These are phyloP conservation scores for Penicillium sp. DNA, from an alignment of 2,329 filamentous ascomycete species.

Conservation along the genomic window DNA sequence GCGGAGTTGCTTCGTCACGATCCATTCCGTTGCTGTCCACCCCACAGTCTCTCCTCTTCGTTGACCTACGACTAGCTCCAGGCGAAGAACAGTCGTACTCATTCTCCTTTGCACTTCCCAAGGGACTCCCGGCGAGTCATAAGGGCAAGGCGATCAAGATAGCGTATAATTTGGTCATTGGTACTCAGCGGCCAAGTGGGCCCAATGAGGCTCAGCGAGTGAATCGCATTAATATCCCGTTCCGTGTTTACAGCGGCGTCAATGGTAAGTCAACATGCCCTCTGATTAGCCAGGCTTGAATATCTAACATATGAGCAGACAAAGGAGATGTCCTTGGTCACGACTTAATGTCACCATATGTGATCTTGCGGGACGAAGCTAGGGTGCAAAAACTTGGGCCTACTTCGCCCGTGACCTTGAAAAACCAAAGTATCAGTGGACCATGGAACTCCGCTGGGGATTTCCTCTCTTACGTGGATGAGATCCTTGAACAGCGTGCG, in stretches of 20 bases:
- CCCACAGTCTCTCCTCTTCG: constrained; percentile 92
- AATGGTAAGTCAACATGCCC: constrained; percentile 58
- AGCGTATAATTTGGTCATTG: constrained; percentile 84
- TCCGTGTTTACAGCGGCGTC: constrained; percentile 89
- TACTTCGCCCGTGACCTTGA: constrained; percentile 40
- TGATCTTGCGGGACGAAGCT: constrained; percentile 82
- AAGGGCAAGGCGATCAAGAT: constrained; percentile 94
- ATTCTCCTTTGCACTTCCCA: constrained; percentile 82
- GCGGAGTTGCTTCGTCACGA: constrained; percentile 79
- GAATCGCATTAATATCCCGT: constrained; percentile 87
- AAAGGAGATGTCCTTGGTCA: constrained; percentile 88
- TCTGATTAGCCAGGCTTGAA: neutral
- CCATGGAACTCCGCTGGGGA: constrained; percentile 58
- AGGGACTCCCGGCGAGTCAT: constrained; percentile 86
- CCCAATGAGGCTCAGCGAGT: constrained; percentile 76
- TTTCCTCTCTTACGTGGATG: constrained; percentile 76
- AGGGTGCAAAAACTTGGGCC: constrained; percentile 58
- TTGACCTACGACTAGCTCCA: constrained; percentile 82
- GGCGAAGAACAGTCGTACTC: constrained; percentile 87
- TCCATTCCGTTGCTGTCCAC: constrained; percentile 91
- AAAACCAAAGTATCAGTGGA: constrained; percentile 40
- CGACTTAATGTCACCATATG: constrained; percentile 91
- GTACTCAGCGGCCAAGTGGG: constrained; percentile 82
- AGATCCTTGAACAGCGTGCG: constrained; percentile 63
- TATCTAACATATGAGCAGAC: constrained; percentile 40